Conservation (phyloP, 2,329 filamentous ascomycete species). For the Anthostomella pinea region DNA sequence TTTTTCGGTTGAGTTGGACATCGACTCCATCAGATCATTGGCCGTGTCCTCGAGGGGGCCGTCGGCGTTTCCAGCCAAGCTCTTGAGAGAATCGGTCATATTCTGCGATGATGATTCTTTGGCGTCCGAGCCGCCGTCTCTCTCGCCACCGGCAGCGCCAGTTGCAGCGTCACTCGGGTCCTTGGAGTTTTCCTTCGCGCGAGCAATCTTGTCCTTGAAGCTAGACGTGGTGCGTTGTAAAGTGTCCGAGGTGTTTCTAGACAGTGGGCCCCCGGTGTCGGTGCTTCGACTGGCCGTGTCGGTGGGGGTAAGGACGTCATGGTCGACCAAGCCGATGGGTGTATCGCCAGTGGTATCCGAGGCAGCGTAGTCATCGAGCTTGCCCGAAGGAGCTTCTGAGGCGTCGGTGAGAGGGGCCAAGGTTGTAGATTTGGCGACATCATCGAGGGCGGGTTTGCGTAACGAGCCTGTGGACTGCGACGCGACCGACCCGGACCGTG, state of each 20-base stretch:
- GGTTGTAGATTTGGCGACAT: constrained; percentile 14
- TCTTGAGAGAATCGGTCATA: constrained; percentile 1
- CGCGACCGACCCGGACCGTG: constrained; percentile 3
- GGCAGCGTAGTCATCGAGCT: constrained; percentile 9
- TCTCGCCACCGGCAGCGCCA: not conserved
- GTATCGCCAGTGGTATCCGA: constrained; percentile 21
- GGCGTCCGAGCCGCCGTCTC: not conserved
- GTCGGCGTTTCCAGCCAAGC: constrained; percentile 8
- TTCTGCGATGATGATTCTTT: constrained; percentile 1
- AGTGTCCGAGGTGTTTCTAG: constrained; percentile 13
- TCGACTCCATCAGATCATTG: constrained; percentile 3
- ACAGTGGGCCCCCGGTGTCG: constrained; percentile 9
- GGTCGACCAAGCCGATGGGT: constrained; percentile 16
- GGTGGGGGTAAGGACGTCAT: constrained; percentile 23
- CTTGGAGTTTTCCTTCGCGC: not conserved
- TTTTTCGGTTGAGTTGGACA: constrained; percentile 11
- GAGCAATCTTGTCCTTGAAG: constrained; percentile 10
- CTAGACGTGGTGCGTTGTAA: constrained; percentile 5
- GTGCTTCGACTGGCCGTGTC: constrained; percentile 26
- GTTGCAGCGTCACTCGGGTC: not conserved
- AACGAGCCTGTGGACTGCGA: constrained; percentile 8
- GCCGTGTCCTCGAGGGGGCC: constrained; percentile 7
- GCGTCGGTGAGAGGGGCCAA: constrained; percentile 20
- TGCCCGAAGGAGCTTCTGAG: constrained; percentile 10
- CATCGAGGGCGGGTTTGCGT: constrained; percentile 7